Conservation (phyloP, 108 stramenopile species). For the Conticribra weissflogii region DNA sequence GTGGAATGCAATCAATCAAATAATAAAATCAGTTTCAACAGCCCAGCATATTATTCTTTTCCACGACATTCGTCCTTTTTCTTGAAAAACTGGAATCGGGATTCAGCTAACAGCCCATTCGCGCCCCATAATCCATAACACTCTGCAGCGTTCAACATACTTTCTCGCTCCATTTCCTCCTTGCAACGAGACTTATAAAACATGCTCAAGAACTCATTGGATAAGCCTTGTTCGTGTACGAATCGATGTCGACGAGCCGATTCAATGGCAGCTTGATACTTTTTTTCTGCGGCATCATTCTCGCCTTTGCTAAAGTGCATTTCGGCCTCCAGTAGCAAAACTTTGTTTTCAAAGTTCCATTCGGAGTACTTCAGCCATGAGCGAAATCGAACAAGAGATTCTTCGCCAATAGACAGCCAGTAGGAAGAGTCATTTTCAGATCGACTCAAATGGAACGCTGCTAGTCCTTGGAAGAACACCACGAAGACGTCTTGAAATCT, state of each 20-base stretch:
- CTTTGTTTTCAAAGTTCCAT: slow-evolving; percentile 28
- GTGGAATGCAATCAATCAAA: too few species aligned
- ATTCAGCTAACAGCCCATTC: neutral
- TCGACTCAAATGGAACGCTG: neutral
- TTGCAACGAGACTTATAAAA: neutral
- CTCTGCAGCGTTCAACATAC: neutral
- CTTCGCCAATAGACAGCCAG: slow-evolving; percentile 12
- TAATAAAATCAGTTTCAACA: too few species aligned
- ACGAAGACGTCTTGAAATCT: slow-evolving; percentile 10
- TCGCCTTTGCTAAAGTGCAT: slow-evolving; percentile 2
- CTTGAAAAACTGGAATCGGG: too few species aligned
- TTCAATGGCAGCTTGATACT: slow-evolving; percentile 8
- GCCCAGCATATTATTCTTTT: too few species aligned
- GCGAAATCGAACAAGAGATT: slow-evolving; percentile 4
- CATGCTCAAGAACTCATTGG: slow-evolving; percentile 2
- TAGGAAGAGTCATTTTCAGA: neutral
- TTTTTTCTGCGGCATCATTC: neutral
- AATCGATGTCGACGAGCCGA: slow-evolving; percentile 16
- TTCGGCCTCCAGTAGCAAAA: slow-evolving; percentile 11
- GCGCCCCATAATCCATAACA: slow-evolving; percentile 21
- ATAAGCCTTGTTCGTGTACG: slow-evolving; percentile 22
- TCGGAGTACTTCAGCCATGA: neutral
- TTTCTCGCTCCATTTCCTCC: neutral
- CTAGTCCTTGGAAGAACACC: slow-evolving; percentile 8
- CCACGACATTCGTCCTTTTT: too few species aligned